A percentile compares a stretch with the other conserved stretches of the same genome.
These are phyloP conservation scores for Fraxinus cuspidata DNA, from an alignment of 257 asterid genomes.

Conservation along the genomic window DNA sequence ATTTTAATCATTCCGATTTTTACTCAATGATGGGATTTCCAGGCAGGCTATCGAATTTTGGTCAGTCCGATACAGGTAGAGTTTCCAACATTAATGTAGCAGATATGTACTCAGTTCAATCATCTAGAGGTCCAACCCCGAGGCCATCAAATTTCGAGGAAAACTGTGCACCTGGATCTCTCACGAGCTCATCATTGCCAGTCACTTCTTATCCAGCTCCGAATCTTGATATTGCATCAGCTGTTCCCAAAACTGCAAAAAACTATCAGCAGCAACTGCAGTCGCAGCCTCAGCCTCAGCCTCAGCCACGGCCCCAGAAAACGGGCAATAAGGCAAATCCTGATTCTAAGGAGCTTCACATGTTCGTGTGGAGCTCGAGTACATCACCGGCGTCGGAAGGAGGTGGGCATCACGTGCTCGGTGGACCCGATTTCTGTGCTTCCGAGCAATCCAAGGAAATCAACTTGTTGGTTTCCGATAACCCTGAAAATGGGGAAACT, in stretches of 20 bases:
- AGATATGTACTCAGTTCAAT: conserved; percentile 54
- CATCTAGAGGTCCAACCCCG: conserved; percentile 57
- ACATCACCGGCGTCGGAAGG: conserved; percentile 54
- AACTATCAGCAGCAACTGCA: conserved; percentile 19
- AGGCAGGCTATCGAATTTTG: conserved; percentile 54
- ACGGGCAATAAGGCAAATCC: conserved; percentile 29
- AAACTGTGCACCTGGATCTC: conserved; percentile 42
- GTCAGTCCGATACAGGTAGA: conserved; percentile 40
- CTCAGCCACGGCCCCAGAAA: conserved; percentile 14
- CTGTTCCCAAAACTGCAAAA: conserved; percentile 30
- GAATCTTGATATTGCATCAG: conserved; percentile 45
- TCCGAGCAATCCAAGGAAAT: conserved; percentile 55
- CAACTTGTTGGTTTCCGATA: conserved; percentile 53
- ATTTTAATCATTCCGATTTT: conserved; percentile 52
- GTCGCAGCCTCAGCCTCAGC: conserved; percentile 13
- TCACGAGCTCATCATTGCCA: conserved; percentile 13
- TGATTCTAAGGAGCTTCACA: conserved; percentile 56
- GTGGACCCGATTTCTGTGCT: conserved; percentile 37
- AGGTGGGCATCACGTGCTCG: conserved; percentile 49
- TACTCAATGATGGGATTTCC: conserved; percentile 60
- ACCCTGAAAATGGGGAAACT: conserved; percentile 46
- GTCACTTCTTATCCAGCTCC: conserved; percentile 54
- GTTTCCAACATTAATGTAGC: conserved; percentile 38
- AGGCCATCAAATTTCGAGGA: conserved; percentile 57
- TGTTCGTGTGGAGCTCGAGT: conserved; percentile 64